Base-by-base conservation (phyloP, 345 rosid genomes). In the Pelargonium nanum region DNA sequence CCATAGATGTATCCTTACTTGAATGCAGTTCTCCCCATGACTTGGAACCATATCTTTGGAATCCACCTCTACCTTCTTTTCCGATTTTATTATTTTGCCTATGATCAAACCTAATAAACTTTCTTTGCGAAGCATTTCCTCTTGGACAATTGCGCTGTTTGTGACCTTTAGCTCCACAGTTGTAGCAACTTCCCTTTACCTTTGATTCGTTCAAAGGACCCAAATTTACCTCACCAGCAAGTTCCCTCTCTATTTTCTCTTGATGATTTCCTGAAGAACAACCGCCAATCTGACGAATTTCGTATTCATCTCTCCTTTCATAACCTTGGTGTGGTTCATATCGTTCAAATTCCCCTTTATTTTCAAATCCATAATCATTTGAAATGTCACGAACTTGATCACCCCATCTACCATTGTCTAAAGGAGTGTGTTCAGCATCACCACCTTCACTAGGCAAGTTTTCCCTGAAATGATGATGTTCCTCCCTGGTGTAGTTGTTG, bases 401-500 rank as follows among this genome's bases (percentile, higher is more conserved):
- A 55, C 67, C 76, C 81, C 80, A 74, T 72, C 79, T 74, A 57
- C 73, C 86, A 63, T 57, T 40, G 57, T 70, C 75, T 22, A 61
- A n/a, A 30, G 9, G 28, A 26, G 67, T 40, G 19, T 67, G n/a
- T 59, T 61, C 68, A 64, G 23, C 63, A 61, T 30, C 53, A 56
- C 53, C 61, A 59, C 61, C 72, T 55, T 64, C 76, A 56, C 60
- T 68, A 24, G 24, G 26, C 52, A 58, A 61, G 58, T 68, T 69
- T 67, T 74, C 67, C 62, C 57, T 51, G 40, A 15, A 57, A 60
- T 67, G 71, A 51, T 54, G 69, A 67, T 54, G 57, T 24, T 69
- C 74, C 62, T 65, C 59, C 69, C 15, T 53, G 15, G 28, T 32
- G 30, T 53, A 15, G 13, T 63, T 68, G 20, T 65, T 53, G 51